These are phyloP conservation scores for Ceratobasidium sp. DNA, from an alignment of 1,284 basidiomycete genomes.

Conservation along the genomic window DNA sequence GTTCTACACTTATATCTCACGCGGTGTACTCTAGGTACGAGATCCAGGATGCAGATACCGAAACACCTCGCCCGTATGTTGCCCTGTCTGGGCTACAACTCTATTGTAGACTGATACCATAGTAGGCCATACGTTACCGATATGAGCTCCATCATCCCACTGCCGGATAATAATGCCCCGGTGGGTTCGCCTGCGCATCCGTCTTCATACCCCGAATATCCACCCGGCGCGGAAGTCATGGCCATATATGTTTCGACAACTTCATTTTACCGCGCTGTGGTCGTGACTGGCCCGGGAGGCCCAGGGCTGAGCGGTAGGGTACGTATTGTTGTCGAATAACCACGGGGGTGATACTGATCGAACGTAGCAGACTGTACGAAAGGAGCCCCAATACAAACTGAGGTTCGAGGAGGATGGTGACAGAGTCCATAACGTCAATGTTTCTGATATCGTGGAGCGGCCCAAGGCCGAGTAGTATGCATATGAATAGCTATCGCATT, in stretches of 20 bases:
- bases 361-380: conserved; percentile 17
- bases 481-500: neutral
- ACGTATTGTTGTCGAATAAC: conserved; percentile 58
- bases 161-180: conserved; percentile 77
- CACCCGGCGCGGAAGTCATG: conserved; percentile 79
- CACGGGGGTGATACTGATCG: neutral
- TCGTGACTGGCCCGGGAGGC: conserved; percentile 75
- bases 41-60: conserved; percentile 84
- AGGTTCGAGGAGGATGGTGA: conserved; percentile 34
- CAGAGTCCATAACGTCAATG: conserved; percentile 25
- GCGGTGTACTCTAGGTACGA: conserved; percentile 69
- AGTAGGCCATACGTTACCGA: conserved; percentile 76
- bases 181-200: conserved; percentile 72
- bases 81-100: conserved; percentile 33
- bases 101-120: neutral
- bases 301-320: conserved; percentile 61
- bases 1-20: neutral
- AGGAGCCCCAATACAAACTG: conserved; percentile 40
- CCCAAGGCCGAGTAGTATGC: neutral
- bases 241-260: conserved; percentile 88
- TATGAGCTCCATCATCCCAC: conserved; percentile 76
- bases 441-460: conserved; percentile 33
- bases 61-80: conserved; percentile 76
- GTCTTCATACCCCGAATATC: conserved; percentile 77
- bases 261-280: conserved; percentile 87